Percentiles rank a stretch among this genome's conserved stretches.
These are phyloP conservation scores for Cystofilobasidium macerans DNA, from an alignment of 768 basidiomycete genomes.

Conservation along the genomic window DNA sequence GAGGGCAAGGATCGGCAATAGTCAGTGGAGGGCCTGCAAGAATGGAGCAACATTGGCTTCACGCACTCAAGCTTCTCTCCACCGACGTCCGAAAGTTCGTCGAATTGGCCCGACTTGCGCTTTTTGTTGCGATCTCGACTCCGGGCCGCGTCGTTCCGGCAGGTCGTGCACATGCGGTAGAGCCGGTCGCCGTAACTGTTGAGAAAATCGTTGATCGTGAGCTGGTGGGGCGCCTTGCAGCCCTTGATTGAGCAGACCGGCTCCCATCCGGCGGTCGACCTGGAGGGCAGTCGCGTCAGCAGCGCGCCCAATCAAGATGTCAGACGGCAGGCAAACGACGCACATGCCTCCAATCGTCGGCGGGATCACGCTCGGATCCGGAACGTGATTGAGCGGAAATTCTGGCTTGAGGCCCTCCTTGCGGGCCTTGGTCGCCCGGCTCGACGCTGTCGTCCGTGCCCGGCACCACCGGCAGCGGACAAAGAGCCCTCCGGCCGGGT, in stretches of 20 bases:
- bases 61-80: background rate
- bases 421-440: background rate
- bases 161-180: background rate
- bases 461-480: conserved; percentile 4
- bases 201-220: conserved; percentile 7
- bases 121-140: background rate
- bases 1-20: background rate
- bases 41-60: too few species aligned
- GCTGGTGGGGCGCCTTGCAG: background rate
- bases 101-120: background rate
- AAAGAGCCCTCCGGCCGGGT: conserved; percentile 1
- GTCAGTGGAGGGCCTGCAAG: background rate
- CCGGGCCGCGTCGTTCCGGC: background rate
- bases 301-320: too few species aligned
- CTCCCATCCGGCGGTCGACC: conserved; percentile 5
- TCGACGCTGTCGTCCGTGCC: background rate
- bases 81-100: background rate
- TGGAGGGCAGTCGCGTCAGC: background rate
- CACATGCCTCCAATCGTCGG: background rate
- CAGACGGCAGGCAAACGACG: background rate
- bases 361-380: background rate
- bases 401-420: background rate
- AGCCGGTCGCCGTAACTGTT: conserved; percentile 7
- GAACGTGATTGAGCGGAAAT: background rate
- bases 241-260: conserved; percentile 5